Conservation (phyloP, 2,329 filamentous ascomycete species). For the Teratosphaeria zuluensis region DNA sequence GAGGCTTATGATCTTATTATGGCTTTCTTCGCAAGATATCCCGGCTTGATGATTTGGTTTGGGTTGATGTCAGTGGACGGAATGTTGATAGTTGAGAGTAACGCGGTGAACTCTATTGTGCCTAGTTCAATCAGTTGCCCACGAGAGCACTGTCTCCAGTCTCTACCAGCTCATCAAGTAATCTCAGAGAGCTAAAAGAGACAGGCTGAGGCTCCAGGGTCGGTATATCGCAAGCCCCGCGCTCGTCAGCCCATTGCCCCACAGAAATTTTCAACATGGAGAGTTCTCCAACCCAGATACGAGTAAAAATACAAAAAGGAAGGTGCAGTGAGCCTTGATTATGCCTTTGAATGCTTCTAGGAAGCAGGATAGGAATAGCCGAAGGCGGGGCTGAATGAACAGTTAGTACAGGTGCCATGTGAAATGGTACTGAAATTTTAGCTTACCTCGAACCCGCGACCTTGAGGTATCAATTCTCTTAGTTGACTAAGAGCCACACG, state of each 20-base stretch:
- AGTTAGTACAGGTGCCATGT: background rate
- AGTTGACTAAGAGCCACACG: conserved; percentile 16
- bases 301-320: conserved; percentile 1
- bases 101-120: background rate
- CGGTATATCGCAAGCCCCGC: too few relatives aligned
- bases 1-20: background rate
- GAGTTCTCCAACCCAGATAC: too few relatives aligned
- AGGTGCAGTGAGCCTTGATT: conserved; percentile 4
- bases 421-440: background rate
- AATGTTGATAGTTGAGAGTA: background rate
- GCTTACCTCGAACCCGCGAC: conserved; percentile 9
- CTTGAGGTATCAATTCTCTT: conserved; percentile 11
- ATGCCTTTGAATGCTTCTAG: conserved; percentile 3
- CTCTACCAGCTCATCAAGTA: too few relatives aligned
- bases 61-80: background rate
- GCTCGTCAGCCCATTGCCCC: too few relatives aligned
- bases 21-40: background rate
- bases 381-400: conserved; percentile 14
- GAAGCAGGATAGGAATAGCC: conserved; percentile 13
- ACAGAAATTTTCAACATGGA: too few relatives aligned
- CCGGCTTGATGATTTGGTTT: background rate
- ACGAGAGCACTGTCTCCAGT: too few relatives aligned
- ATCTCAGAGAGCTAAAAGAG: too few relatives aligned
- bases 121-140: too few relatives aligned
- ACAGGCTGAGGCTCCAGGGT: too few relatives aligned